Conservation (phyloP, 2,329 filamentous ascomycete genomes). For the Aspergillus tanneri region DNA sequence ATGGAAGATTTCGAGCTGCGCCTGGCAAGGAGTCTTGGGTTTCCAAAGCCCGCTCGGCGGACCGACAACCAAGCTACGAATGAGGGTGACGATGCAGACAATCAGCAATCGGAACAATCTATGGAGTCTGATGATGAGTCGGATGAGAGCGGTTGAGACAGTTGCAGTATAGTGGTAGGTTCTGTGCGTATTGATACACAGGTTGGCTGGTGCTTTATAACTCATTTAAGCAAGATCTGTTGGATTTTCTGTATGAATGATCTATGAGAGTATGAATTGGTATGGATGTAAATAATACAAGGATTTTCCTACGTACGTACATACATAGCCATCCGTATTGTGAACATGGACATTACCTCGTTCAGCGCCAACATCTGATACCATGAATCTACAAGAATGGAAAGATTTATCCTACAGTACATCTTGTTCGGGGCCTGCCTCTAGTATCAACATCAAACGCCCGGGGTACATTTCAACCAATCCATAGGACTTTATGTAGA, state of each 20-base stretch:
- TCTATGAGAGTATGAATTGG: too few species aligned
- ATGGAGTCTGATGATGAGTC: constrained; percentile 2
- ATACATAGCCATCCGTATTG: background rate
- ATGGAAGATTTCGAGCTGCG: constrained; percentile 61
- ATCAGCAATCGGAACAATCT: constrained; percentile 3
- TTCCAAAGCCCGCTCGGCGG: constrained; percentile 32
- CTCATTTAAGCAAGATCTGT: background rate
- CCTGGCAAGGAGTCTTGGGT: constrained; percentile 61
- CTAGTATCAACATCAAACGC: background rate
- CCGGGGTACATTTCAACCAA: background rate
- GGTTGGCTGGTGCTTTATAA: background rate
- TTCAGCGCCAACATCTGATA: too few species aligned
- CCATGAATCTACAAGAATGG: background rate
- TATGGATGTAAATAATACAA: too few species aligned
- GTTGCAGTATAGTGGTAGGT: too few species aligned
- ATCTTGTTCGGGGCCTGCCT: background rate
- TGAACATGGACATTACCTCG: too few species aligned
- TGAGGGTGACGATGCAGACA: constrained; percentile 3
- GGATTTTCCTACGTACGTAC: background rate
- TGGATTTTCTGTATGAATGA: background rate
- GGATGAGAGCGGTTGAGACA: constrained; percentile 3
- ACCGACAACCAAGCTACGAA: constrained; percentile 8
- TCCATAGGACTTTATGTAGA: background rate
- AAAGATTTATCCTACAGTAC: background rate
- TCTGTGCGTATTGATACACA: background rate